Base-by-base conservation (phyloP, 2,329 filamentous ascomycete genomes). In the Coniella lustricola region DNA sequence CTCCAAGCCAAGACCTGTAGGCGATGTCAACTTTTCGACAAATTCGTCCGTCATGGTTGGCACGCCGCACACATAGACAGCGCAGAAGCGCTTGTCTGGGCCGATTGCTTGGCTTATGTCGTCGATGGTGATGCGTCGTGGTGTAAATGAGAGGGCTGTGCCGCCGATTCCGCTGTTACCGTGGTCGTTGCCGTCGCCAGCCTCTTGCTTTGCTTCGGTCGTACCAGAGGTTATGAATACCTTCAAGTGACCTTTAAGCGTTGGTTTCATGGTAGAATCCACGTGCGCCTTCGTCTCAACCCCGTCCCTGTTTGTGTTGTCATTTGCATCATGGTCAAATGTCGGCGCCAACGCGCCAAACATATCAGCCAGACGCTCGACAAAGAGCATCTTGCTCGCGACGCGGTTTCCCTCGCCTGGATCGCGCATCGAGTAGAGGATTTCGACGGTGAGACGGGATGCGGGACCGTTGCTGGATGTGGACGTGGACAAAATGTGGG, bases 11-110 rank as follows among this genome's bases (percentile, higher is more conserved):
- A 60, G 40, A 0, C 61, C 62, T 0, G 49, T 52, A 1, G 55
- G 44, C 2, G 64, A 60, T 3, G 63, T 69, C 8, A 78, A 57
- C 17, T 73, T 64, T 17, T 67, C 64, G 1, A 84, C 78, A 55
- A 85, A 73, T 43, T 76, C 71, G 60, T 88, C 85, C 1, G 82
- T 87, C 84, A 87, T 87, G 3, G 57, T 56, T 10, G 81, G 81
- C 13, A 83, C 75, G 1, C 84, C 84, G 58, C 85, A 88, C 0
- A 88, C 65, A 61, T 87, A 88, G 12, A 80, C 77, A 3, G 82
- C 68, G 0, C 73, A 72, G 2, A 65, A 62, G 1, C 60, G 55
- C 43, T 64, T 67, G 20, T 67, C 62, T 4, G 58, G 55, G 1
- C 64, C 64, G 1, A 77, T 49, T 0, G 67, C 71, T 1, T 60